Conservation (phyloP, 176 grass and related monocot genomes). For the Canna indica region DNA sequence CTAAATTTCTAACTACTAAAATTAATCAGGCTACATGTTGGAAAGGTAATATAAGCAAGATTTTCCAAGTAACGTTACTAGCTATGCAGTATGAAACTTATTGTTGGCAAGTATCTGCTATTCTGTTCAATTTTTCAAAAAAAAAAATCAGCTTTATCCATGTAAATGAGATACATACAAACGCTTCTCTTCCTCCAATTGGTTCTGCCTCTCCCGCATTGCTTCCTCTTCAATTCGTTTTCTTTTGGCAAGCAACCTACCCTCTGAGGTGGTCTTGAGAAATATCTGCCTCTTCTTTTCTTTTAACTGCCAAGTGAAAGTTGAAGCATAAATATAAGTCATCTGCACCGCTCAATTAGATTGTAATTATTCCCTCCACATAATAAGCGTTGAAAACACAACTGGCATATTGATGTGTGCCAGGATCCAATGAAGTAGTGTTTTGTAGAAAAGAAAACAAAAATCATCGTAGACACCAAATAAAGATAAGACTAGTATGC, state of each 20-base stretch:
- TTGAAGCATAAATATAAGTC: conserved; percentile 5
- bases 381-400: not conserved
- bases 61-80: not conserved
- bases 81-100: not conserved
- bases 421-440: not conserved
- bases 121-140: not conserved
- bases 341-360: not conserved
- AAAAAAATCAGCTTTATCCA: not conserved
- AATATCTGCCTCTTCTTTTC: conserved; percentile 93
- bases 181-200: conserved; percentile 73
- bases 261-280: conserved; percentile 86
- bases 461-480: not conserved
- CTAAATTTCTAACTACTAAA: no score
- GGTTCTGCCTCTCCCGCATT: conserved; percentile 57
- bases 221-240: conserved; percentile 77
- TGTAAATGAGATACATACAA: conserved; percentile 44
- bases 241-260: conserved; percentile 70
- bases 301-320: conserved; percentile 47
- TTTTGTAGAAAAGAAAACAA: not conserved
- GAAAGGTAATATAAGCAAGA: not conserved
- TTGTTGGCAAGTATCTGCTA: not conserved
- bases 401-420: not conserved
- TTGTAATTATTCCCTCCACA: not conserved
- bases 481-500: not conserved
- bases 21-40: no score